These are phyloP conservation scores for Diaporthe nobilis DNA, from an alignment of 2,329 filamentous ascomycete species.

Conservation along the genomic window DNA sequence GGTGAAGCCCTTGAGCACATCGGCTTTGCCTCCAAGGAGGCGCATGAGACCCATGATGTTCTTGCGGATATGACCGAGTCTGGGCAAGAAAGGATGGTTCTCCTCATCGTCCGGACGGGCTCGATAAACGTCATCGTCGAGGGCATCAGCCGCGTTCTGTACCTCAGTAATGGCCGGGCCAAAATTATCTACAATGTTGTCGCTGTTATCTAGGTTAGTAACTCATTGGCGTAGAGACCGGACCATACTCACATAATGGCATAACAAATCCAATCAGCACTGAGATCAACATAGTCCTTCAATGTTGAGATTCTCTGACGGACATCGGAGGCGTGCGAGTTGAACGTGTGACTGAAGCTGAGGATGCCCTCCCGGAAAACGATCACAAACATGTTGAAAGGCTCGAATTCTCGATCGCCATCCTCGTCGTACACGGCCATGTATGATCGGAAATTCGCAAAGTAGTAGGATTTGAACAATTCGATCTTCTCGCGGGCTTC, in stretches of 20 bases:
- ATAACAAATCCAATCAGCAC: slow-evolving; percentile 99
- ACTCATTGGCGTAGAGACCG: not conserved
- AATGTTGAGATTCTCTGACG: slow-evolving; percentile 91
- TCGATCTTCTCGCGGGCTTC: slow-evolving; percentile 99
- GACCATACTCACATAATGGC: slow-evolving; percentile 83
- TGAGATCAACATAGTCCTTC: slow-evolving; percentile 94
- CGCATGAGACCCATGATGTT: slow-evolving; percentile 95
- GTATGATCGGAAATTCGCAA: slow-evolving; percentile 97
- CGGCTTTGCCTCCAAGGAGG: slow-evolving; percentile 95
- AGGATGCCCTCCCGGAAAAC: slow-evolving; percentile 96
- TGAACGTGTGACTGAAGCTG: slow-evolving; percentile 93
- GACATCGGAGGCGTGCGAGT: slow-evolving; percentile 89
- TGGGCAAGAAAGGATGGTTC: slow-evolving; percentile 81
- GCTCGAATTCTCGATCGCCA: slow-evolving; percentile 87
- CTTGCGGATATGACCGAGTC: slow-evolving; percentile 92
- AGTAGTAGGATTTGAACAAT: slow-evolving; percentile 97
- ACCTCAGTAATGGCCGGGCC: slow-evolving; percentile 90
- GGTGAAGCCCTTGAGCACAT: slow-evolving; percentile 96
- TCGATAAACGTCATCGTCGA: slow-evolving; percentile 96
- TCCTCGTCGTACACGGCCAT: slow-evolving; percentile 82
- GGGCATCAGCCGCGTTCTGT: slow-evolving; percentile 89
- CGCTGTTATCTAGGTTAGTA: slow-evolving; percentile 62
- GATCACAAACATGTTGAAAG: slow-evolving; percentile 96
- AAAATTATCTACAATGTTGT: slow-evolving; percentile 98
- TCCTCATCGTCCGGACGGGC: slow-evolving; percentile 88